Base-by-base conservation (phyloP, 176 grass and related monocot genomes). In the Aegilops umbellulata region DNA sequence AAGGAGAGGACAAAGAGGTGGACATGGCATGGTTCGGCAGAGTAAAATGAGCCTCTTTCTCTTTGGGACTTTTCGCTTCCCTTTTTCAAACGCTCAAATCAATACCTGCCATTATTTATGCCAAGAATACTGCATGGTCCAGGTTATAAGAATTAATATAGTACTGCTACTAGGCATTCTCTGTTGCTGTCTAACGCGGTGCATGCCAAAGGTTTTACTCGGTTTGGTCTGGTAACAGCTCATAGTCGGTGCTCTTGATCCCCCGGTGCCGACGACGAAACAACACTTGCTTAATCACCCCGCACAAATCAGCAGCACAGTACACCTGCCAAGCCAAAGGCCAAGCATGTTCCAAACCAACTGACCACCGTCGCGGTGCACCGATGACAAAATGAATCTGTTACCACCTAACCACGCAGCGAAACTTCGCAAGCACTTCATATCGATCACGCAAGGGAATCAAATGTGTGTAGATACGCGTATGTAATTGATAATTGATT, bases 151-250 rank as follows among this genome's bases (percentile, higher is more conserved):
- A 74, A 47, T 3, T n/a, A n/a, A n/a, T n/a, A n/a, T n/a, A n/a
- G n/a, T n/a, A n/a, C n/a, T n/a, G n/a, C n/a, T n/a, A n/a, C n/a
- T n/a, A 1, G 47, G 8, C 15, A 22, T 74, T 75, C 16, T 30
- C 26, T 57, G 53, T 46, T 69, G 70, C 68, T 25, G 47, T 60
- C 6, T 1, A 16, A 57, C 26, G 23, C 27, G 41, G 39, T 74
- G 25, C 9, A 0, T 51, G 71, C 39, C 24, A 19, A 34, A 34
- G 51, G 68, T 17, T 66, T 53, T 27, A 65, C 74, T 69, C 60
- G 76, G 76, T 90, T 86, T 83, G 23, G 71, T 51, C 60, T 39
- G 65, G 80, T 78, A 10, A 82, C 89, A 88, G 85, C 85, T 87
- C 81, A 91, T 42, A 80, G 34, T 68, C 80, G 60, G 27, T 80